phyloP scores from a whole-genome alignment of 2,329 filamentous ascomycete genomes.

The Fusarium xyrophilum region DNA sequence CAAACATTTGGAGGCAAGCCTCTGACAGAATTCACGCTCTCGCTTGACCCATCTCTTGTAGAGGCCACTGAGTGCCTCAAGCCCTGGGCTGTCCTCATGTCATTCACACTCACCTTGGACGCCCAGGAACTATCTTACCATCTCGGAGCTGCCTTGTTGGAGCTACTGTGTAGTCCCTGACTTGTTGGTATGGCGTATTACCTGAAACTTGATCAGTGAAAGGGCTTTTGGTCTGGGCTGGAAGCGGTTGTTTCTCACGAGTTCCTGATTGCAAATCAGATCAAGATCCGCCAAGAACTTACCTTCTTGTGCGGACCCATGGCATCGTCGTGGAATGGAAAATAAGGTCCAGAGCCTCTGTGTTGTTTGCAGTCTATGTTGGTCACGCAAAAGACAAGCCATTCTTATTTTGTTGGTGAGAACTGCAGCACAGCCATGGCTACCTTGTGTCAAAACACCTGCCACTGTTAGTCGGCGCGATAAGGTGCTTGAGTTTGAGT shows the following conservation, averaged over 20 bases:
- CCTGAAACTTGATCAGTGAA: neutral
- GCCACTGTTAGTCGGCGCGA: slow-evolving; percentile 14
- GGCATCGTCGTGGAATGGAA: slow-evolving; percentile 1
- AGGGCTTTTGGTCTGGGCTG: slow-evolving; percentile 1
- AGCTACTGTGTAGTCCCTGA: neutral
- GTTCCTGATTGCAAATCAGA: slow-evolving; percentile 1
- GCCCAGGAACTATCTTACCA: slow-evolving; percentile 3
- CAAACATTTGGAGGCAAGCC: neutral
- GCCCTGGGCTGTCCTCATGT: neutral
- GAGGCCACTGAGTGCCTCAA: neutral
- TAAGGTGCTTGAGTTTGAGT: slow-evolving; percentile 18
- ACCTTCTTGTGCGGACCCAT: neutral
- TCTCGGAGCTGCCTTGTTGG: neutral
- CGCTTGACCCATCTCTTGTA: neutral
- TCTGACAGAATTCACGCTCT: neutral
- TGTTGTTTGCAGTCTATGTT: slow-evolving; percentile 5
- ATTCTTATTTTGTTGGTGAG: neutral
- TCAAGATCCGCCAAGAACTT: neutral
- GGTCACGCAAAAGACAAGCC: neutral
- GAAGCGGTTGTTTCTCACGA: neutral
- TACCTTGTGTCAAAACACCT: neutral
- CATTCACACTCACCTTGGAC: neutral
- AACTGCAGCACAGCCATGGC: neutral
- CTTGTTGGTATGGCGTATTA: neutral
- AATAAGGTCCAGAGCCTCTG: slow-evolving; percentile 4